Percentiles rank a stretch among this genome's conserved stretches.
phyloP scores from a whole-genome alignment of 352 stramenopile species.

The Pythium rishiriense region DNA sequence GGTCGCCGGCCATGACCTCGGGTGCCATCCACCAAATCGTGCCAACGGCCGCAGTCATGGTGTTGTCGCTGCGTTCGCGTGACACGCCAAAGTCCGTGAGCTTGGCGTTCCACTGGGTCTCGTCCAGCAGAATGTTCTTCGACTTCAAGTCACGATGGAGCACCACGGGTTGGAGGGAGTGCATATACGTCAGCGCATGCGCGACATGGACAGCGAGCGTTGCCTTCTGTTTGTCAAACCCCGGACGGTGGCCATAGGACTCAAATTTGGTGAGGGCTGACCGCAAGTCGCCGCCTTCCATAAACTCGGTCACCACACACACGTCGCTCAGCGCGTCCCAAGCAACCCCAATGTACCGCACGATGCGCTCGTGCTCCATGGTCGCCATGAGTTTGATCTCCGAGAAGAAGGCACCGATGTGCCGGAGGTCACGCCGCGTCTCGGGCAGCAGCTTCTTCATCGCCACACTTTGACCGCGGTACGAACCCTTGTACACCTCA shows the following conservation, averaged over 20 bases:
- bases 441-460: slow-evolving; percentile 26
- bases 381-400: slow-evolving; percentile 30
- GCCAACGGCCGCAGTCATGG: slow-evolving; percentile 26
- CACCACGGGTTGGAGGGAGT: slow-evolving; percentile 29
- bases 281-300: slow-evolving; percentile 34
- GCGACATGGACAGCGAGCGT: slow-evolving; percentile 30
- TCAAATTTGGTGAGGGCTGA: slow-evolving; percentile 13
- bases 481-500: slow-evolving; percentile 23
- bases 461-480: slow-evolving; percentile 16
- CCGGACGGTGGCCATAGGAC: slow-evolving; percentile 9
- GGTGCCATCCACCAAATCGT: slow-evolving; percentile 29
- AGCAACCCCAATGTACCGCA: slow-evolving; percentile 30
- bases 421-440: slow-evolving; percentile 1
- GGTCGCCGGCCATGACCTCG: slow-evolving; percentile 27
- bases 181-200: slow-evolving; percentile 34
- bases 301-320: slow-evolving; percentile 32
- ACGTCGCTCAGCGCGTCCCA: slow-evolving; percentile 30
- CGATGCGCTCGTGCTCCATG: slow-evolving; percentile 29
- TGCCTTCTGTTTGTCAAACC: slow-evolving; percentile 26
- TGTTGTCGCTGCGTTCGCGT: slow-evolving; percentile 26
- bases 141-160: slow-evolving; percentile 30
- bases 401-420: slow-evolving; percentile 23
- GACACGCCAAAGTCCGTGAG: slow-evolving; percentile 43
- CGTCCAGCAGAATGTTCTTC: slow-evolving; percentile 30
- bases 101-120: slow-evolving; percentile 28